Evolutionary conservation across 2,329 filamentous ascomycete genomes (phyloP).

Genomic region (Penicillium sclerotigenum): DNA sequence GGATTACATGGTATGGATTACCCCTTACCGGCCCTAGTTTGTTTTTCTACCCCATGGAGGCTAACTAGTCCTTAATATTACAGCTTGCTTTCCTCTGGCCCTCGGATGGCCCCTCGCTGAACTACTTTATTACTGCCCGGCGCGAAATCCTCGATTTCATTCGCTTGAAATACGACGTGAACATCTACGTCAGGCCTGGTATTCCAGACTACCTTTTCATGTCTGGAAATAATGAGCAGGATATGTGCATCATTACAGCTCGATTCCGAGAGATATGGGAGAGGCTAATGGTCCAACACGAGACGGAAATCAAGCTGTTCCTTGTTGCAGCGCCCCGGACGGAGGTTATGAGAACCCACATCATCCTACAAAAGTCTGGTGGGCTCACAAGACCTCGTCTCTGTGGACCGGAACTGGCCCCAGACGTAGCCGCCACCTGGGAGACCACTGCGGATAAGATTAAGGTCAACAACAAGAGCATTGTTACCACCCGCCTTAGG

Average conservation of each 20-base stretch:
- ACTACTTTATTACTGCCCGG: slow-evolving; percentile 41
- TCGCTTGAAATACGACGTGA: slow-evolving; percentile 39
- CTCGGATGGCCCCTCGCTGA: slow-evolving; percentile 39
- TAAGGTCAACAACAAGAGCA: background rate
- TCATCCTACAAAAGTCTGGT: slow-evolving; percentile 25
- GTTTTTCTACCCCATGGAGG: background rate
- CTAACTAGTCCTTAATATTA: background rate
- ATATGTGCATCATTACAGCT: slow-evolving; percentile 37
- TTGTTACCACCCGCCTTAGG: slow-evolving; percentile 3
- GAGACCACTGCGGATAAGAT: background rate
- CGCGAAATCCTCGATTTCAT: slow-evolving; percentile 47
- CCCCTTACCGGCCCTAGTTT: background rate
- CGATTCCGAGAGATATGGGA: slow-evolving; percentile 30
- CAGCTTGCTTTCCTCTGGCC: slow-evolving; percentile 39
- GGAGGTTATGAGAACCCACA: slow-evolving; percentile 19
- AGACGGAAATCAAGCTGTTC: slow-evolving; percentile 34
- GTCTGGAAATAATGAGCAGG: slow-evolving; percentile 31
- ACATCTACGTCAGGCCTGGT: slow-evolving; percentile 39
- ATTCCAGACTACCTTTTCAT: slow-evolving; percentile 29
- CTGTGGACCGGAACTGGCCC: slow-evolving; percentile 9
- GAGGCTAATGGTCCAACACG: slow-evolving; percentile 27
- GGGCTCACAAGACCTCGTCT: slow-evolving; percentile 22
- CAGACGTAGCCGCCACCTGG: background rate
- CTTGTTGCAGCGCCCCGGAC: slow-evolving; percentile 31
- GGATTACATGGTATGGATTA: background rate